Conservation (phyloP, 805 yeast species). For the Lipomyces sp. region DNA sequence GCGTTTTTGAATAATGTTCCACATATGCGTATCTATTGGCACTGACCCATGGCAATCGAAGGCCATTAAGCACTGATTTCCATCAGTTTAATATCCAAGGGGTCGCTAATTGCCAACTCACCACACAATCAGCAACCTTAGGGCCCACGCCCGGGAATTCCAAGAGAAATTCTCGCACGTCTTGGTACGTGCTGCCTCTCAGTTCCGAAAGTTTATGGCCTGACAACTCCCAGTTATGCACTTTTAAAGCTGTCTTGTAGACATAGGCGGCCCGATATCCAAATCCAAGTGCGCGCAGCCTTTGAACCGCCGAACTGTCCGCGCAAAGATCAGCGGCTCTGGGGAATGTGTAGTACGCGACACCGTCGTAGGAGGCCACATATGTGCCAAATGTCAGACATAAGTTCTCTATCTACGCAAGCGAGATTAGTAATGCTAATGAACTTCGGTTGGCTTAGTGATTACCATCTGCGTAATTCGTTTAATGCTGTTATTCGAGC, state of each 20-base stretch:
- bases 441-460: not conserved
- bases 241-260: constrained; percentile 68
- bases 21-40: constrained; percentile 95
- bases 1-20: constrained; percentile 63
- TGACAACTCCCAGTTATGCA: constrained; percentile 49
- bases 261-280: constrained; percentile 94
- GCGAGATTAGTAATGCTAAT: not conserved
- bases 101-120: constrained; percentile 17
- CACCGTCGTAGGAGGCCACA: constrained; percentile 59
- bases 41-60: constrained; percentile 84
- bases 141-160: constrained; percentile 91
- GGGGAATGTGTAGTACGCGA: constrained; percentile 75
- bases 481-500: constrained; percentile 93
- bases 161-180: constrained; percentile 63
- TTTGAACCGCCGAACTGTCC: constrained; percentile 47
- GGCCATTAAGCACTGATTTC: constrained; percentile 74
- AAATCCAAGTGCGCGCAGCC: constrained; percentile 58
- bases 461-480: constrained; percentile 88
- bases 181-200: constrained; percentile 54
- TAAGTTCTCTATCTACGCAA: not conserved
- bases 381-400: constrained; percentile 64
- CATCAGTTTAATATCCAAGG: not conserved
- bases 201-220: constrained; percentile 50
- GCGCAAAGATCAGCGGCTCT: constrained; percentile 48
- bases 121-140: constrained; percentile 94